Percentiles rank a stretch among this genome's conserved stretches.
phyloP scores from a whole-genome alignment of 306 rosid species.

The Canavalia gladiata region DNA sequence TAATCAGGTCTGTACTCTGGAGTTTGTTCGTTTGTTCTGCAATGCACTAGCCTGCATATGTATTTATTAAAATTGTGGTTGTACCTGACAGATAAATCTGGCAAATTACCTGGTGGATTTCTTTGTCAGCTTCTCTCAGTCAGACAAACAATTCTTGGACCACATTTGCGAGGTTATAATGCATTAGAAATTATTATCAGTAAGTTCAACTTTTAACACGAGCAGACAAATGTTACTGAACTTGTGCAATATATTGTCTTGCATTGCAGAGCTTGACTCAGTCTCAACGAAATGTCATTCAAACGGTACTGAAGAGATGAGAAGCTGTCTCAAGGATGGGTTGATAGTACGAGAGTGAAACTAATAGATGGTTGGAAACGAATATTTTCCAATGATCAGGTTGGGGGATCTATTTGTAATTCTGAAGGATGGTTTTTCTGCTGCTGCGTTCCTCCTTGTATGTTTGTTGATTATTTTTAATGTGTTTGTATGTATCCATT shows the following conservation, averaged over 20 bases:
- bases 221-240: slow-evolving; percentile 9
- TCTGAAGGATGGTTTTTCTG: slow-evolving; percentile 34
- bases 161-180: slow-evolving; percentile 72
- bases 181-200: slow-evolving; percentile 16
- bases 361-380: not conserved
- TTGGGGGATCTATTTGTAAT: slow-evolving; percentile 39
- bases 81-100: slow-evolving; percentile 74
- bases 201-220: not conserved
- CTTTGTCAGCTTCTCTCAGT: slow-evolving; percentile 67
- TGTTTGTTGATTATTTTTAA: slow-evolving; percentile 21
- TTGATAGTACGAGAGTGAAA: slow-evolving; percentile 16
- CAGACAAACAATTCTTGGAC: slow-evolving; percentile 68
- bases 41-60: not conserved
- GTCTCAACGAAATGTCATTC: slow-evolving; percentile 73
- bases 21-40: slow-evolving; percentile 8
- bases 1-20: slow-evolving; percentile 67
- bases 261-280: slow-evolving; percentile 76
- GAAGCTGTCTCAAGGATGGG: slow-evolving; percentile 7
- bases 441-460: slow-evolving; percentile 37
- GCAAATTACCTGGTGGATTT: slow-evolving; percentile 75
- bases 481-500: slow-evolving; percentile 30
- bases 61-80: slow-evolving; percentile 22
- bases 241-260: slow-evolving; percentile 35
- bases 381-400: slow-evolving; percentile 22
- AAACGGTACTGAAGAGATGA: slow-evolving; percentile 62